Base-by-base conservation (phyloP, 257 asterid species). In the Ilex asprella region DNA sequence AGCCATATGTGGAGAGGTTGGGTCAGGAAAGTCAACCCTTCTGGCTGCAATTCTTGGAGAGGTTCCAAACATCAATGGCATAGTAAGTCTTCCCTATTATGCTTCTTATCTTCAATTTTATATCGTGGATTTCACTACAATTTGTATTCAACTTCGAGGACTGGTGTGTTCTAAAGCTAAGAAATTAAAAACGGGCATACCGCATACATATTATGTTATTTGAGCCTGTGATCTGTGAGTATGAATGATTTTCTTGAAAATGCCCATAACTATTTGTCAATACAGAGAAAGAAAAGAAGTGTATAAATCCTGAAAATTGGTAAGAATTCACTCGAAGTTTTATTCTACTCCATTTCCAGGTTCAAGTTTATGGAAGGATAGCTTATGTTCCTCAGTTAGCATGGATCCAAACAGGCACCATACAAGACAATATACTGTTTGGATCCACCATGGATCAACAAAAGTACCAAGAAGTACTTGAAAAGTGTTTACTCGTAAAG, bases 1-100 rank as follows among this genome's bases (percentile, higher is more conserved):
- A 31, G 82, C 80, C 2, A 67, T 74, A 31, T 78, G 82, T 55
- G 82, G 82, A 67, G 82, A 74, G 63, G 82, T 78, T 53, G 82
- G 82, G 12, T 70, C 82, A 16, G 82, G 82, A 27, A 78, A 78
- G 31, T 78, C 82, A 6, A 78, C 79, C 21, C 77, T 74, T 50
- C 32, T 78, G 41, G 77, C 69, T 12, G 75, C 75, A 30, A 70
- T 78, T 16, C 77, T 78, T 4, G 73, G 82, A 63, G 82, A 78
- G 59, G 77, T 73, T 70, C 77, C 79, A 57, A 16, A 21, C 10
- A 10, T 74, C 14, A 69, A 73, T 63, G 82, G 77, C 31, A 21
- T 43, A 15, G 80, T 78, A 78, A 67, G 82, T 64, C 39, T 12
- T 11, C 32, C 1, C 7, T 7, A 49, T 49, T 43, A 13, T 2